These are phyloP conservation scores for Pleodorina starrii DNA, from an alignment of 139 green algal genomes.

Conservation along the genomic window DNA sequence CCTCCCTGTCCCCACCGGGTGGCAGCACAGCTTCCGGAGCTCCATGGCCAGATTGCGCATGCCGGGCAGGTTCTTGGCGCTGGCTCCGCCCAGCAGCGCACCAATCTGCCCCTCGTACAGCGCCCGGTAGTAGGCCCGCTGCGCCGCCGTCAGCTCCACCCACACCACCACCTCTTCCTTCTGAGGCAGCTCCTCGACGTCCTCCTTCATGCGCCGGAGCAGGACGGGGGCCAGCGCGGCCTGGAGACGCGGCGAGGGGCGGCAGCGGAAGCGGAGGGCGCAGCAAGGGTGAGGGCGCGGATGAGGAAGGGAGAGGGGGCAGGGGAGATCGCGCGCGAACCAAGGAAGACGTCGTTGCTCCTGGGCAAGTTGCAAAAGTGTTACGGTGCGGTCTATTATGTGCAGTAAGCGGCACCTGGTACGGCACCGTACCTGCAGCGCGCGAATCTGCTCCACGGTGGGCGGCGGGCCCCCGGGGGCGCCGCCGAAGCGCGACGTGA, in stretches of 20 bases:
- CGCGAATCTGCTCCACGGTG: conserved; percentile 77
- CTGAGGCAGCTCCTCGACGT: conserved; percentile 95
- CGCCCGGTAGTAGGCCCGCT: conserved; percentile 86
- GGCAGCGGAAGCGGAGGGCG: background rate
- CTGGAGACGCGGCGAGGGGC: conserved; percentile 54
- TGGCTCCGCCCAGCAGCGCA: conserved; percentile 70
- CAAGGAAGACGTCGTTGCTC: too few relatives aligned
- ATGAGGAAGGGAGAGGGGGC: too few relatives aligned
- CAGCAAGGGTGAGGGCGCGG: too few relatives aligned
- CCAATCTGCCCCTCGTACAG: conserved; percentile 80
- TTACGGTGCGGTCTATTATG: too few relatives aligned
- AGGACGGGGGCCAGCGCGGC: conserved; percentile 85
- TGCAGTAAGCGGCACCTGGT: too few relatives aligned
- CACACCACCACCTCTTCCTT: conserved; percentile 96
- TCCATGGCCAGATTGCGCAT: conserved; percentile 96
- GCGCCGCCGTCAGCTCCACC: conserved; percentile 89
- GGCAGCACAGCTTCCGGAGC: conserved; percentile 97
- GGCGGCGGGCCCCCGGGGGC: conserved; percentile 47
- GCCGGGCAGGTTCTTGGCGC: conserved; percentile 78
- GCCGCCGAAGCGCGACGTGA: conserved; percentile 52
- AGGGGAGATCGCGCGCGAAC: too few relatives aligned
- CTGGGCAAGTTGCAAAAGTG: too few relatives aligned
- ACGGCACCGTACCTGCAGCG: conserved; percentile 82
- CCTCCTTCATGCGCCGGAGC: conserved; percentile 97
- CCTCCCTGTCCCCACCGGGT: conserved; percentile 85